Conservation (phyloP, 2,329 filamentous ascomycete genomes). For the Colletotrichum melonis region DNA sequence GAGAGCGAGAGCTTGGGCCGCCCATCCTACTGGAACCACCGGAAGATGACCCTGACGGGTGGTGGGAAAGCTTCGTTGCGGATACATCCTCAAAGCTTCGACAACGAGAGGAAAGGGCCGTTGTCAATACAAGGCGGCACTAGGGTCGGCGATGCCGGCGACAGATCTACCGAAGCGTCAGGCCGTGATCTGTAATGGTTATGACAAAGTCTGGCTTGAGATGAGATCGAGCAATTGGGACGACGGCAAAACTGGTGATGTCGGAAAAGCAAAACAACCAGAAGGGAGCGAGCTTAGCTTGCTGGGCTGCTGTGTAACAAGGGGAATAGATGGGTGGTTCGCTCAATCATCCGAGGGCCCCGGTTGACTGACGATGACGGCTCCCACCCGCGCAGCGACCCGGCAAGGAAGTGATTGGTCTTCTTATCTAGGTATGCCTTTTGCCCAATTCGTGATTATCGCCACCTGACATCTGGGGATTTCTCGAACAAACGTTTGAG, state of each 20-base stretch:
- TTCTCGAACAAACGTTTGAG: not conserved
- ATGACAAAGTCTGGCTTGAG: not conserved
- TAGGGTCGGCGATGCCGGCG: not conserved
- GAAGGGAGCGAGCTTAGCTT: not conserved
- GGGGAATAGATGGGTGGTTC: not conserved
- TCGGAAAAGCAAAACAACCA: conserved; percentile 21
- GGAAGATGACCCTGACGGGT: not conserved
- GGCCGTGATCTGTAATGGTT: not conserved
- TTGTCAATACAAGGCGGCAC: not conserved
- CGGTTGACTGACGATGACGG: conserved; percentile 2
- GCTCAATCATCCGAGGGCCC: conserved; percentile 11
- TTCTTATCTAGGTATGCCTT: not conserved
- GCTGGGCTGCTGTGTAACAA: not conserved
- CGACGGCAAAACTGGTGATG: conserved; percentile 17
- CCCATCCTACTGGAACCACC: not conserved
- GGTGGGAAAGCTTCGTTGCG: not conserved
- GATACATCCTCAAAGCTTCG: not conserved
- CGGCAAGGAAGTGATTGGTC: not conserved
- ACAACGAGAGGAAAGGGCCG: not conserved
- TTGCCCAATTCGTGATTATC: conserved; percentile 8
- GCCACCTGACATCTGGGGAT: conserved; percentile 8
- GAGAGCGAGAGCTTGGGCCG: conserved; percentile 22
- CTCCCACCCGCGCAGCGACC: not conserved
- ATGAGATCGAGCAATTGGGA: conserved; percentile 13
- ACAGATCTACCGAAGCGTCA: not conserved